Conservation (phyloP, 2,329 filamentous ascomycete genomes). For the Aspergillus vadensis region DNA sequence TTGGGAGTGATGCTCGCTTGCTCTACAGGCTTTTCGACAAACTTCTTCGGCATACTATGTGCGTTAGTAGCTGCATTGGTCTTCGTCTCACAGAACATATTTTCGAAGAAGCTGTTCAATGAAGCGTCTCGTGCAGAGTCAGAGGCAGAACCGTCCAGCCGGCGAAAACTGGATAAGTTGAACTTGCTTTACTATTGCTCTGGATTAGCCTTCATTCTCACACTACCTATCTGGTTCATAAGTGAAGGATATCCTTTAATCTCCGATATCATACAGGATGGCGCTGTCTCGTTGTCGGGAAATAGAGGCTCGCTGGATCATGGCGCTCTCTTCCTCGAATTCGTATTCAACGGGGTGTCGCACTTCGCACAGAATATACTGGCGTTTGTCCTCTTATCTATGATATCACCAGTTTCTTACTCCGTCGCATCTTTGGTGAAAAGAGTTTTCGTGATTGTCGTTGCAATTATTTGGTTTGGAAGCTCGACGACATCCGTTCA, state of each 20-base stretch:
- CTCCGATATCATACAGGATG: conserved; percentile 76
- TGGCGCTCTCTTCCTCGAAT: conserved; percentile 70
- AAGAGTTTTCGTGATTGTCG: conserved; percentile 92
- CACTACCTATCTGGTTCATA: conserved; percentile 89
- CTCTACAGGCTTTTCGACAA: conserved; percentile 84
- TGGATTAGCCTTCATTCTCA: conserved; percentile 84
- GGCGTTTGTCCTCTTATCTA: conserved; percentile 86
- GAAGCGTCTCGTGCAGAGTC: conserved; percentile 83
- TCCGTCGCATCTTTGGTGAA: conserved; percentile 96
- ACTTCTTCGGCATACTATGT: conserved; percentile 86
- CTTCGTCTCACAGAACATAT: conserved; percentile 98
- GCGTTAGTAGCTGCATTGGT: conserved; percentile 88
- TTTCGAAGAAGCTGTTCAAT: conserved; percentile 97
- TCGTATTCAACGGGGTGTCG: conserved; percentile 94
- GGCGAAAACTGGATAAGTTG: conserved; percentile 88
- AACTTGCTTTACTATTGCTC: conserved; percentile 98
- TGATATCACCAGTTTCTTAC: conserved; percentile 95
- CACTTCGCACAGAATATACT: conserved; percentile 97
- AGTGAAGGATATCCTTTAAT: conserved; percentile 79
- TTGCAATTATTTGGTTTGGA: conserved; percentile 95
- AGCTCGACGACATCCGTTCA: conserved; percentile 83
- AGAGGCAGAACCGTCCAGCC: conserved; percentile 62
- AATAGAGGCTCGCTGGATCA: conserved; percentile 72
- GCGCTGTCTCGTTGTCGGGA: conserved; percentile 73
- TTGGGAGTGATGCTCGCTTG: conserved; percentile 95